Conservation (phyloP, 352 stramenopile genomes). For the Globisporangium recalcitrans region DNA sequence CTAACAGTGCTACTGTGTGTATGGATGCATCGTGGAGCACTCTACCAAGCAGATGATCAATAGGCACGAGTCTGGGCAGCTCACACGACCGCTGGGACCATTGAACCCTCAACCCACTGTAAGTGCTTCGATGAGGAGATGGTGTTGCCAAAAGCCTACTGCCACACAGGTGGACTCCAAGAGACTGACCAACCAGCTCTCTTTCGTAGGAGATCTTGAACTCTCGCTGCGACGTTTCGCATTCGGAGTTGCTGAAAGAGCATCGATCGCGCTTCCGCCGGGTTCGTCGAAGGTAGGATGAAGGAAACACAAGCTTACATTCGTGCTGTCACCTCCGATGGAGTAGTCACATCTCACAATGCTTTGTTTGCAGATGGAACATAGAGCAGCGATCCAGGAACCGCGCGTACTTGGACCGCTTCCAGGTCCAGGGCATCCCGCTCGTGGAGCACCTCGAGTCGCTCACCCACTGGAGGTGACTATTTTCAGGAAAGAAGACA, state of each 20-base stretch:
- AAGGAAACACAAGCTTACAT: not conserved
- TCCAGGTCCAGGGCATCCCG: constrained; percentile 61
- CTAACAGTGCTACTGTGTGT: not conserved
- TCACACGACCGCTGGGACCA: not conserved
- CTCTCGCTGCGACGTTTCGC: constrained; percentile 50
- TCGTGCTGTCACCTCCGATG: not conserved
- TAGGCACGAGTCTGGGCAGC: not conserved
- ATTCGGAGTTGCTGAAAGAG: constrained; percentile 59
- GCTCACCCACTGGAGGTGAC: constrained; percentile 25
- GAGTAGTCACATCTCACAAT: not conserved
- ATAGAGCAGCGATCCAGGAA: constrained; percentile 43
- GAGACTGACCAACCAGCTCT: not conserved
- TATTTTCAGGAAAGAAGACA: not conserved
- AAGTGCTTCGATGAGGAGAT: not conserved
- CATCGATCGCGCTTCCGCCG: constrained; percentile 56
- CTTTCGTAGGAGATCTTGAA: constrained; percentile 54
- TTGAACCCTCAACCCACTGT: constrained; percentile 2
- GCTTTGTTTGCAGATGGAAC: constrained; percentile 37
- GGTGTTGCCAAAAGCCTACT: too few species aligned
- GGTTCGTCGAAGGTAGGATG: constrained; percentile 40
- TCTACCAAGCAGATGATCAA: constrained; percentile 1
- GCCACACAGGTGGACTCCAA: not conserved
- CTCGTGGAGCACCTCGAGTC: constrained; percentile 56
- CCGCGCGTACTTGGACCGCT: constrained; percentile 45
- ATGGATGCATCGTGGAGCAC: not conserved